phyloP scores from a whole-genome alignment of 1,139 yeast species.

The Geotrichum histeridarum region DNA sequence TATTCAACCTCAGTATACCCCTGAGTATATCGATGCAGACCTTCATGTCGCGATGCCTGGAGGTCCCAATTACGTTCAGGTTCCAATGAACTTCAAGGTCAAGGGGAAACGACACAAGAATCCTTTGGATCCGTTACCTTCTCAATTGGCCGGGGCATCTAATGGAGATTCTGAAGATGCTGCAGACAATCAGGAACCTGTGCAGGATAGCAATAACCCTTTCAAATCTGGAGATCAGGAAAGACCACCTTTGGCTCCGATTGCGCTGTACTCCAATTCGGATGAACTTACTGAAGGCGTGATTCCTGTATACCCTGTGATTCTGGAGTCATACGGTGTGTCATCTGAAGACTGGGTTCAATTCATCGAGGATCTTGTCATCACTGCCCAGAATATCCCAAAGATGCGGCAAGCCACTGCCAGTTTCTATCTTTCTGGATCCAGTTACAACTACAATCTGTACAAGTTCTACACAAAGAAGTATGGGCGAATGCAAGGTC shows the following conservation, averaged over 20 bases:
- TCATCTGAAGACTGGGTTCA: not conserved
- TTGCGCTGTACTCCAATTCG: slow-evolving; percentile 1
- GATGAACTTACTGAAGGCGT: slow-evolving; percentile 1
- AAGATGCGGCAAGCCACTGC: not conserved
- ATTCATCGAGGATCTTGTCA: not conserved
- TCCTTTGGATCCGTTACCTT: not conserved
- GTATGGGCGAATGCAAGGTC: not conserved
- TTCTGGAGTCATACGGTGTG: not conserved
- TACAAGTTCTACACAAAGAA: not conserved
- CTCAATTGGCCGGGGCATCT: not conserved
- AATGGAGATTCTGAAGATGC: not conserved
- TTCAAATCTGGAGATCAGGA: not conserved
- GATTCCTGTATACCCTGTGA: not conserved
- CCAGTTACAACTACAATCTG: not conserved
- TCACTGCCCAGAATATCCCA: not conserved
- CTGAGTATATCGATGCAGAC: not conserved
- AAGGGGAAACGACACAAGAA: not conserved
- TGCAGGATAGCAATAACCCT: not conserved
- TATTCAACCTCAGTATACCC: not conserved
- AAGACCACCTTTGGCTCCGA: not conserved
- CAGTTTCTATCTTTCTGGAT: not conserved
- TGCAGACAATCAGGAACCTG: not conserved
- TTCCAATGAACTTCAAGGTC: not conserved
- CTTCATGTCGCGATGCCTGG: not conserved
- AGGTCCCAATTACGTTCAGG: not conserved